Conservation (phyloP, 2,329 filamentous ascomycete species). For the Fusarium piperis region DNA sequence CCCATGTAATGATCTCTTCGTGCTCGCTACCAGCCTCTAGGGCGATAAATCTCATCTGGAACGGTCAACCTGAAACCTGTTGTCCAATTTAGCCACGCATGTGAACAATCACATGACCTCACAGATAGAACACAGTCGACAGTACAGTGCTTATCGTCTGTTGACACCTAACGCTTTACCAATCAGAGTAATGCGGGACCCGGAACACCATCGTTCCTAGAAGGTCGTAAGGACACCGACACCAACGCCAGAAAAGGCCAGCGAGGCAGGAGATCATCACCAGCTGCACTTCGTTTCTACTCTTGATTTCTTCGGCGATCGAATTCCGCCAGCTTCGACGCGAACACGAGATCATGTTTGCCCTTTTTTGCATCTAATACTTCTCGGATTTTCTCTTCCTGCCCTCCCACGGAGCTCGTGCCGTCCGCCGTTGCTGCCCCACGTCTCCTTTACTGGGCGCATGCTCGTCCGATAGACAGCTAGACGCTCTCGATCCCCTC, state of each 20-base stretch:
- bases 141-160: conserved; percentile 14
- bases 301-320: conserved; percentile 19
- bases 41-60: not conserved
- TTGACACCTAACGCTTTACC: conserved; percentile 29
- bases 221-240: conserved; percentile 32
- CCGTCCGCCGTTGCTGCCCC: conserved; percentile 35
- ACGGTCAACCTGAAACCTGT: not conserved
- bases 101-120: conserved; percentile 35
- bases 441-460: conserved; percentile 42
- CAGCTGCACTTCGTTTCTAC: conserved; percentile 29
- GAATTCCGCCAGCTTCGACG: conserved; percentile 20
- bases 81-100: not conserved
- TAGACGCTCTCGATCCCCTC: conserved; percentile 32
- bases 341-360: conserved; percentile 35
- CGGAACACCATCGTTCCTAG: conserved; percentile 39
- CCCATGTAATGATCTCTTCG: not conserved
- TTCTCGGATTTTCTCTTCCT: conserved; percentile 30
- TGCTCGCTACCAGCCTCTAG: not conserved
- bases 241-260: conserved; percentile 41
- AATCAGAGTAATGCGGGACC: conserved; percentile 40
- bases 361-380: conserved; percentile 34
- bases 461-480: conserved; percentile 42
- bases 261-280: conserved; percentile 41
- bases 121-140: conserved; percentile 34
- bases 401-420: conserved; percentile 21